A percentile compares a stretch with the other conserved stretches of the same genome.
Conservation (phyloP, 140 eudicot species). For the Stevia rebaudiana region DNA sequence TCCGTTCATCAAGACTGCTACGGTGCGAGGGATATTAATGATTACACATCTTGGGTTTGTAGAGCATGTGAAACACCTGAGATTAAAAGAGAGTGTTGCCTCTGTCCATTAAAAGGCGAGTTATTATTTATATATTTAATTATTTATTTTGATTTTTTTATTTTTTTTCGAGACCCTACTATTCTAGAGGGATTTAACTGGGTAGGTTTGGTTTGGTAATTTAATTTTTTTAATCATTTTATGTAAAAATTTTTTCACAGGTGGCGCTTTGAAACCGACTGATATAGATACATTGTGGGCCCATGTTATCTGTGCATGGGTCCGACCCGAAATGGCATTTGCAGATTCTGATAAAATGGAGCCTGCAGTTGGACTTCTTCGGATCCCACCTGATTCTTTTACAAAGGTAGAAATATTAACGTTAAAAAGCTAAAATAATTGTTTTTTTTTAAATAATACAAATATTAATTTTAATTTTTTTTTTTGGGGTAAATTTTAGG, state of each 20-base stretch:
- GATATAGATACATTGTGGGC: slow-evolving; percentile 79
- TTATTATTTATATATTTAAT: background rate
- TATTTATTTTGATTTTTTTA: too few relatives aligned
- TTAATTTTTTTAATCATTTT: background rate
- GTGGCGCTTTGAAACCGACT: slow-evolving; percentile 91
- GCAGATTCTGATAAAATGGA: slow-evolving; percentile 70
- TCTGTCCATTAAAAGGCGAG: slow-evolving; percentile 89
- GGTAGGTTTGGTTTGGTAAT: too few relatives aligned
- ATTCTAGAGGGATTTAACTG: too few relatives aligned
- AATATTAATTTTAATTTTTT: background rate
- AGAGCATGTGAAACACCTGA: slow-evolving; percentile 88
- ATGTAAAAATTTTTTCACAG: slow-evolving; percentile 26
- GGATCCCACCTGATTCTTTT: slow-evolving; percentile 61
- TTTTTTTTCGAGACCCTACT: too few relatives aligned
- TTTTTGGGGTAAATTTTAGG: slow-evolving; percentile 39
- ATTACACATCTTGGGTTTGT: slow-evolving; percentile 93
- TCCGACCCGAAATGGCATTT: slow-evolving; percentile 74
- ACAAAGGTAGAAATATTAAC: slow-evolving; percentile 40
- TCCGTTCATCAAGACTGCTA: slow-evolving; percentile 98
- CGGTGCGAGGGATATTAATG: slow-evolving; percentile 53
- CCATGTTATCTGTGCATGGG: slow-evolving; percentile 94
- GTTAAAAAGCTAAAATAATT: slow-evolving; percentile 5
- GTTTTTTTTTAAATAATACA: background rate
- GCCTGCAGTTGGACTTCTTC: slow-evolving; percentile 71
- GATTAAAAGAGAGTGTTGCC: slow-evolving; percentile 74